Evolutionary conservation across 1,139 yeast genomes (phyloP), one percentile per base, ranked within the genome.

Genomic region (Geotrichum bryndzae): DNA sequence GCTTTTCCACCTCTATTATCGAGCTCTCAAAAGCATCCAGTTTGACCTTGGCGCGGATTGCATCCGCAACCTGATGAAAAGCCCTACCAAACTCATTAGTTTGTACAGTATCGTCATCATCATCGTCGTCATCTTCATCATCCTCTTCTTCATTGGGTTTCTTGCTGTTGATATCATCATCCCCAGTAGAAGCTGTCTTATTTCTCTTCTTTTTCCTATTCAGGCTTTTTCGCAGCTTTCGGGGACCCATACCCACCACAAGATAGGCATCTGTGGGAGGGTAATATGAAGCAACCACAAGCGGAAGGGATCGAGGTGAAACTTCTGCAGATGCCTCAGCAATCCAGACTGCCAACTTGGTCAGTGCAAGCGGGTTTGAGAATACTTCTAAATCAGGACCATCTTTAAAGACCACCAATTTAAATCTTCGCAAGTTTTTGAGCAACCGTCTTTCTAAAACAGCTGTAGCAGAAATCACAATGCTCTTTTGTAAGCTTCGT

Each of bases 1-100:
- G 96, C 71, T 86, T 87, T 63, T 90, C 78, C 56, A 95, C 86
- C 74, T 94, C 98, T 54, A 95, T 90, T 48, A 94, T 90, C 1
- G 97, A 86, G 66, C 96, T 89, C 71, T 94, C 98, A 74, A 94
- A 94, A 69, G 96, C 90, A 73, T 95, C 98, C 65, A 94, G 87
- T 69, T 95, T 82, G 45, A 91, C 92, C 68, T 89, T 86, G 5
- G 98, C 97, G 51, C 92, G 94, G 15, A 96, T 87, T 11, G 84
- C 82, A 56, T 80, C 81, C 1, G 97, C 95, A 51, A 91, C 87
- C 67, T 87, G 88, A 72, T 90, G 96, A 73, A 94, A 94, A 50
- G 96, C 96, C 63, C 88, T 84, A 57, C 97, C 92, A 71, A 94
- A 94, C 25, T 90, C 86, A 71, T 94, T 94, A 75, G 60, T 68